Evolutionary conservation across 805 yeast genomes (phyloP).

Genomic region (Kodamaea leandrae): DNA sequence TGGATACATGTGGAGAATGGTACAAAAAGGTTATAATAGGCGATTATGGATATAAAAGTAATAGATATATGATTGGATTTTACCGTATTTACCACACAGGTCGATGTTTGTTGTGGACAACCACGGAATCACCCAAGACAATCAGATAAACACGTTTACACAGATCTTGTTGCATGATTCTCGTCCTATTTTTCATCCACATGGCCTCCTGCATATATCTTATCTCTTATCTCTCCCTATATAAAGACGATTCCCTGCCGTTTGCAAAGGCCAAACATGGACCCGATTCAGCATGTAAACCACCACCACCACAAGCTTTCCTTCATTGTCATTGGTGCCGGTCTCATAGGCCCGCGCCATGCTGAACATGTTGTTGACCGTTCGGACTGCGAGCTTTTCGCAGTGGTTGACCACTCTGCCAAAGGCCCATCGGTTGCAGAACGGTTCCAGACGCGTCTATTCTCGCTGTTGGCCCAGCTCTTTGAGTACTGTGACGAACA

Average conservation of each 20-base stretch:
- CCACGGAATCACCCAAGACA: background rate
- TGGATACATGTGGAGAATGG: too few relatives aligned
- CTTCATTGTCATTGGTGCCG: slow-evolving; percentile 37
- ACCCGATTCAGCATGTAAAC: slow-evolving; percentile 8
- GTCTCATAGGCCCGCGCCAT: slow-evolving; percentile 42
- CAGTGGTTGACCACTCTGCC: slow-evolving; percentile 34
- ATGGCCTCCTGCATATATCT: slow-evolving; percentile 1
- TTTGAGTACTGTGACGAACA: slow-evolving; percentile 22
- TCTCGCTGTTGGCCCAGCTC: slow-evolving; percentile 25
- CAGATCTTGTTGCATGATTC: background rate
- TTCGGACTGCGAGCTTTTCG: slow-evolving; percentile 28
- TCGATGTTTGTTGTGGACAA: too few relatives aligned
- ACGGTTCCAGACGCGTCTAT: slow-evolving; percentile 23
- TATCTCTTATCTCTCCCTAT: background rate
- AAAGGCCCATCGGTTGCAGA: slow-evolving; percentile 32
- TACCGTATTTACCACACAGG: too few relatives aligned
- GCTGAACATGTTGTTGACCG: slow-evolving; percentile 31
- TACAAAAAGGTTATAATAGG: too few relatives aligned
- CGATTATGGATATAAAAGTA: too few relatives aligned
- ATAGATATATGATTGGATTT: too few relatives aligned
- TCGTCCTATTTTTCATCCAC: background rate
- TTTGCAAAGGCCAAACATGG: background rate
- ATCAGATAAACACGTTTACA: background rate
- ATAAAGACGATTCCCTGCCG: background rate
- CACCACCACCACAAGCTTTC: slow-evolving; percentile 12